phyloP scores from a whole-genome alignment of 2,329 filamentous ascomycete species.

The Colletotrichum agaves region DNA sequence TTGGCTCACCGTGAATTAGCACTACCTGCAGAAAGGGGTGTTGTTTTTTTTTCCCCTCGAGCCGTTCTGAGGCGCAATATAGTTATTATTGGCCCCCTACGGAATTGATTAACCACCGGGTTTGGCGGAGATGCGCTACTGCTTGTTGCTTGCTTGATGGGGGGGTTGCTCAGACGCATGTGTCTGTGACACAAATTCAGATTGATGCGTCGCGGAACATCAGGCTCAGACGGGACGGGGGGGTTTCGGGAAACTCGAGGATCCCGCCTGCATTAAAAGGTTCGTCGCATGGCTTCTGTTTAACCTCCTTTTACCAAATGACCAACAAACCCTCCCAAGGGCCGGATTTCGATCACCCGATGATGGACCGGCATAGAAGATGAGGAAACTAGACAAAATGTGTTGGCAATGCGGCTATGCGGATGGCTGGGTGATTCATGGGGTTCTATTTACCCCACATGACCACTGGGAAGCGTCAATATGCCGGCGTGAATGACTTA shows the following conservation, averaged over 20 bases:
- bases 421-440: background rate
- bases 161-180: conserved; percentile 6
- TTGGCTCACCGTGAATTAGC: background rate
- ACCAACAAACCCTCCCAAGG: too few species aligned
- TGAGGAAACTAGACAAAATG: background rate
- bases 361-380: background rate
- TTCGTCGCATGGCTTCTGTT: background rate
- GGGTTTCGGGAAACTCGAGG: conserved; percentile 10
- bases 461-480: too few species aligned
- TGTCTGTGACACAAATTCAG: background rate
- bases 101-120: background rate
- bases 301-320: background rate
- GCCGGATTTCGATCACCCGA: background rate
- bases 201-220: conserved; percentile 10
- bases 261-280: conserved; percentile 14
- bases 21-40: too few species aligned
- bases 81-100: too few species aligned
- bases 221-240: conserved; percentile 20
- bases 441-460: too few species aligned
- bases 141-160: too few species aligned
- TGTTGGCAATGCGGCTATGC: conserved; percentile 10
- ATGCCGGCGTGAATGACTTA: too few species aligned
- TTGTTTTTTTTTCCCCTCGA: background rate
- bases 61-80: background rate
- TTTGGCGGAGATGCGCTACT: background rate